phyloP scores from a whole-genome alignment of 1,284 basidiomycete species.

The Leccinum discolor region DNA sequence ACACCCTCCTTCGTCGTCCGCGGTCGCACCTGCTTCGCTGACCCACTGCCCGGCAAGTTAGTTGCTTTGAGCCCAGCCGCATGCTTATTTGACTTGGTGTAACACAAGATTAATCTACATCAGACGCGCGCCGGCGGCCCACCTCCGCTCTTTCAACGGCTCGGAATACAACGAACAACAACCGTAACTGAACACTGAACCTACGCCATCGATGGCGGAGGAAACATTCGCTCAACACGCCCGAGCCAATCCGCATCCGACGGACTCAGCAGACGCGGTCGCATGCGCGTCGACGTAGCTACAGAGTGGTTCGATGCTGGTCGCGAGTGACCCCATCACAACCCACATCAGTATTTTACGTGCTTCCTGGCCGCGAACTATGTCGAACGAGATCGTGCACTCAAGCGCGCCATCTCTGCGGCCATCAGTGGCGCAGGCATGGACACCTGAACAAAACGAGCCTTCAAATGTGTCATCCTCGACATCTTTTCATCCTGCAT shows the following conservation, averaged over 20 bases:
- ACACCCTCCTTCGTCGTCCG: no score
- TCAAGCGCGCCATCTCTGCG: constrained; percentile 25
- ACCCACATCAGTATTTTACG: constrained; percentile 6
- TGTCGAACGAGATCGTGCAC: constrained; percentile 15
- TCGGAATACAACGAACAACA: no score
- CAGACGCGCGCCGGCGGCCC: no score
- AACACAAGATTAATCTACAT: constrained; percentile 58
- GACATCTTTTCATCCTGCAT: constrained; percentile 3
- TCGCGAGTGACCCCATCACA: constrained; percentile 23
- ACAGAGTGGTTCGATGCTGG: constrained; percentile 31
- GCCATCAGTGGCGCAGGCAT: constrained; percentile 31
- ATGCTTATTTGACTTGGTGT: constrained; percentile 53
- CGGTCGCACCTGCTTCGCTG: neutral
- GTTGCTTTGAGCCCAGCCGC: constrained; percentile 64
- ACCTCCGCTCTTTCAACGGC: no score
- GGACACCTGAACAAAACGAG: constrained; percentile 35
- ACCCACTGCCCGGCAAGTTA: constrained; percentile 47
- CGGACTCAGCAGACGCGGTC: constrained; percentile 29
- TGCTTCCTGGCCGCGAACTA: constrained; percentile 26
- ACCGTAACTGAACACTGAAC: no score
- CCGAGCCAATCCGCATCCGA: constrained; percentile 22
- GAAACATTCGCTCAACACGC: no score
- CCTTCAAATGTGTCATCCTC: constrained; percentile 15
- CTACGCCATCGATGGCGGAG: no score
- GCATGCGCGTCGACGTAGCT: constrained; percentile 22